Conservation (phyloP, 345 rosid species). For the Bruguiera parviflora region DNA sequence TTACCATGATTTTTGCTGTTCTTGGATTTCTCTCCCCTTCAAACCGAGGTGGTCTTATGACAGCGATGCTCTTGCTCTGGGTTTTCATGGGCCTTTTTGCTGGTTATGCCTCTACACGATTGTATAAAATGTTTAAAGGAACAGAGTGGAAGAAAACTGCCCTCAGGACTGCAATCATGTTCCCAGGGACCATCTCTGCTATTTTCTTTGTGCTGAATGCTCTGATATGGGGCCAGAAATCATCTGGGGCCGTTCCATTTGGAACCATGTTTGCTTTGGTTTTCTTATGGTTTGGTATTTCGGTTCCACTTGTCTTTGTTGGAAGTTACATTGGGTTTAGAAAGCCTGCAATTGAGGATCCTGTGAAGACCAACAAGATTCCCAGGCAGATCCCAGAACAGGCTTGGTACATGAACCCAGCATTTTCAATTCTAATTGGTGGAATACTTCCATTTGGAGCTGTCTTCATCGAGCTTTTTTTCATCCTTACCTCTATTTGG, state of each 20-base stretch:
- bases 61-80: slow-evolving; percentile 42
- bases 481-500: slow-evolving; percentile 44
- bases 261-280: slow-evolving; percentile 48
- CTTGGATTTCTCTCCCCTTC: slow-evolving; percentile 47
- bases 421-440: slow-evolving; percentile 34
- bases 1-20: slow-evolving; percentile 43
- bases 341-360: slow-evolving; percentile 40
- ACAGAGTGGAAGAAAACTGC: slow-evolving; percentile 34
- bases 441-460: slow-evolving; percentile 49
- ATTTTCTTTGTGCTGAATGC: slow-evolving; percentile 39
- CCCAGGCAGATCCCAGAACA: slow-evolving; percentile 45
- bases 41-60: slow-evolving; percentile 47
- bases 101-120: slow-evolving; percentile 37
- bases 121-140: slow-evolving; percentile 40
- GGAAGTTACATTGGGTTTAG: slow-evolving; percentile 37
- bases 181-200: slow-evolving; percentile 34
- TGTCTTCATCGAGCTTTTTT: slow-evolving; percentile 42
- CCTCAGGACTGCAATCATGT: slow-evolving; percentile 38
- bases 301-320: slow-evolving; percentile 44
- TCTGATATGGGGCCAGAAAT: slow-evolving; percentile 46
- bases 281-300: slow-evolving; percentile 45
- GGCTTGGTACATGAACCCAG: slow-evolving; percentile 41
- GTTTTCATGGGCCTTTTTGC: slow-evolving; percentile 45
- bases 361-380: slow-evolving; percentile 42
- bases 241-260: slow-evolving; percentile 48